Percentiles rank a stretch among this genome's conserved stretches.
These are phyloP conservation scores for Microdochium paspali DNA, from an alignment of 2,329 filamentous ascomycete species.

Conservation along the genomic window DNA sequence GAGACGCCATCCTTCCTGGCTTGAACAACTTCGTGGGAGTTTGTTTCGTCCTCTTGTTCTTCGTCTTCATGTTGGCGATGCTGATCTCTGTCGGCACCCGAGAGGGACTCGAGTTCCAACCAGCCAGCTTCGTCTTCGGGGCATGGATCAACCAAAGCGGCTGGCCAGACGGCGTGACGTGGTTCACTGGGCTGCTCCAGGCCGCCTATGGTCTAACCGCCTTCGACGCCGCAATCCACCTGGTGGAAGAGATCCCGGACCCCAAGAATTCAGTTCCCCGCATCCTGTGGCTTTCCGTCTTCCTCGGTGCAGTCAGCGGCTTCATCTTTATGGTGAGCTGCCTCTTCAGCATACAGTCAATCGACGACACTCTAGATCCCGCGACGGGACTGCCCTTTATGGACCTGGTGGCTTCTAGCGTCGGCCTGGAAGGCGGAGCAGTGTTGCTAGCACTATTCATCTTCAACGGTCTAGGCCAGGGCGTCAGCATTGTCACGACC, in stretches of 20 bases:
- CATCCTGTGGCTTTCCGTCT: constrained; percentile 42
- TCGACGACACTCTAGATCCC: constrained; percentile 29
- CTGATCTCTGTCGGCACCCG: constrained; percentile 41
- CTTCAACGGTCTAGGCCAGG: constrained; percentile 45
- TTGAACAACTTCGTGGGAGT: constrained; percentile 49
- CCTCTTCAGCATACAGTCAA: constrained; percentile 37
- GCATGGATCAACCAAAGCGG: constrained; percentile 39
- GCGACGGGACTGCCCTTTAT: constrained; percentile 34
- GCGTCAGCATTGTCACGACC: constrained; percentile 39
- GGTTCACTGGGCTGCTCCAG: constrained; percentile 48
- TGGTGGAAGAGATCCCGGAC: constrained; percentile 46
- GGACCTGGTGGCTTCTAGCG: constrained; percentile 30
- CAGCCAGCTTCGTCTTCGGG: constrained; percentile 41
- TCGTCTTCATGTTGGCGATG: constrained; percentile 39
- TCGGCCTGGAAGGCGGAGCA: constrained; percentile 30
- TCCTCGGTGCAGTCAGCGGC: constrained; percentile 36
- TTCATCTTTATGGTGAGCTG: constrained; percentile 43
- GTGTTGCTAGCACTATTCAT: constrained; percentile 41
- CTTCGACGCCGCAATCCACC: constrained; percentile 49
- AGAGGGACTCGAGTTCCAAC: constrained; percentile 32
- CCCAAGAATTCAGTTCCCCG: constrained; percentile 39
- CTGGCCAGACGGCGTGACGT: constrained; percentile 46
- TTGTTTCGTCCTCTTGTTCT: constrained; percentile 40
- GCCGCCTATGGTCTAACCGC: constrained; percentile 46
- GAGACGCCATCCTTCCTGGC: constrained; percentile 33